phyloP scores from a whole-genome alignment of 441 rosid species.

The Syzygium syzygioides region DNA sequence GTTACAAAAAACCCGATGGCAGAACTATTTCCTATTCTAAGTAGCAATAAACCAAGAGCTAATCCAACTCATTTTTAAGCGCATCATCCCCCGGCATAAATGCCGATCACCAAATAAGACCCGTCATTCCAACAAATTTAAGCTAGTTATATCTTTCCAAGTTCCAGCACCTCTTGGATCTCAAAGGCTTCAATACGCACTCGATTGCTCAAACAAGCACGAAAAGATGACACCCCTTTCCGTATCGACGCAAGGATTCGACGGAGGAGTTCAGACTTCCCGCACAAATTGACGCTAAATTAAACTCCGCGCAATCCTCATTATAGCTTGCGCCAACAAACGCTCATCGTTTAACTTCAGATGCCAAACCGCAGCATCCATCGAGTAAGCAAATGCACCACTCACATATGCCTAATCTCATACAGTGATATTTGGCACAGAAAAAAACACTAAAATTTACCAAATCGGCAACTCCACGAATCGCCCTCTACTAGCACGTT shows the following conservation, averaged over 20 bases:
- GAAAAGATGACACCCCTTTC: neutral
- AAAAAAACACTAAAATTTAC: neutral
- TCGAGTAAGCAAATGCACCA: neutral
- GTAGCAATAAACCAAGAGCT: neutral
- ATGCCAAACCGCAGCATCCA: neutral
- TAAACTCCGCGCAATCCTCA: neutral
- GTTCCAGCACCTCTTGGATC: neutral
- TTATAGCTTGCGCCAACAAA: neutral
- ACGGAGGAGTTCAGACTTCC: neutral
- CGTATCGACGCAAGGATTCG: neutral
- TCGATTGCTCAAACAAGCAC: neutral
- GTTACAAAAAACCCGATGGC: neutral
- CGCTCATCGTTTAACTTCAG: neutral
- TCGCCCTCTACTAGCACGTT: neutral
- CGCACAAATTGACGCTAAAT: neutral
- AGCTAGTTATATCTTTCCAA: neutral
- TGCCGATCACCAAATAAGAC: neutral
- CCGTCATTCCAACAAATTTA: neutral
- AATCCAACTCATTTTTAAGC: neutral
- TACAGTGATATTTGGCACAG: neutral
- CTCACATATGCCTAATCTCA: neutral
- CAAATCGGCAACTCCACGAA: neutral
- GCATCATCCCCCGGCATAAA: neutral
- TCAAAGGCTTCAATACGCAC: neutral
- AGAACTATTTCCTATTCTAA: neutral